Evolutionary conservation across 495 filamentous ascomycete species (phyloP).

Genomic region (Chaetomium cochliodes): DNA sequence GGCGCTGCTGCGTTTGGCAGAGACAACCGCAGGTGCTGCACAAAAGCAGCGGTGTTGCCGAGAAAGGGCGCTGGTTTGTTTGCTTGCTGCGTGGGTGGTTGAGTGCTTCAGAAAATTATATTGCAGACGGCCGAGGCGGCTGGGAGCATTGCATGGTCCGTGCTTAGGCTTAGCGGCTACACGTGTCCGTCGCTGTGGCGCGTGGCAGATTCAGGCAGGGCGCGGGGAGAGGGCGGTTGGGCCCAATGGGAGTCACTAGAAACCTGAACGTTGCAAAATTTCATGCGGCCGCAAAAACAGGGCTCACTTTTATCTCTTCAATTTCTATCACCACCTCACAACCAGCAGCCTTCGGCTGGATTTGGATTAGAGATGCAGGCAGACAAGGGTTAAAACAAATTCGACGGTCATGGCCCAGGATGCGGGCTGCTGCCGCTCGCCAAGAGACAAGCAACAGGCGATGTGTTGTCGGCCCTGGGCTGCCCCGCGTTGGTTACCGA

Average conservation of each 20-base stretch:
- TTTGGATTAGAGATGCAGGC: neutral
- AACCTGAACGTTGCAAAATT: neutral
- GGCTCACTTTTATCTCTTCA: neutral
- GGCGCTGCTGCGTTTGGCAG: constrained; percentile 8
- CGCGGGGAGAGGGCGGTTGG: neutral
- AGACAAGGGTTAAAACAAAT: neutral
- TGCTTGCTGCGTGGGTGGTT: neutral
- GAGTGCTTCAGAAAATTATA: constrained; percentile 16
- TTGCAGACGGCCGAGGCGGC: constrained; percentile 15
- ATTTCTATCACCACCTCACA: neutral
- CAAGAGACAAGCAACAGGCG: no score
- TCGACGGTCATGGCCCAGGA: no score
- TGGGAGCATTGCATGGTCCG: constrained; percentile 16
- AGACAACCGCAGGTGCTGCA: constrained; percentile 9
- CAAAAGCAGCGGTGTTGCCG: constrained; percentile 2
- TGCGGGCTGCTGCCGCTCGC: no score
- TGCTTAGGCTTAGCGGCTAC: constrained; percentile 18
- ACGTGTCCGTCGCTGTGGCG: constrained; percentile 23
- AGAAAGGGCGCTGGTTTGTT: constrained; percentile 1
- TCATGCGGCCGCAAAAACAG: neutral
- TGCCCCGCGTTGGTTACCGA: no score
- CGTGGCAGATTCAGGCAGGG: constrained; percentile 1
- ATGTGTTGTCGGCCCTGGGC: no score
- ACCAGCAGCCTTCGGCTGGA: neutral
- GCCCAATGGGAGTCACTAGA: neutral